A percentile compares a stretch with the other conserved stretches of the same genome.
Conservation (phyloP, 2,329 filamentous ascomycete species). For the Chrysoporthe austroafricana region DNA sequence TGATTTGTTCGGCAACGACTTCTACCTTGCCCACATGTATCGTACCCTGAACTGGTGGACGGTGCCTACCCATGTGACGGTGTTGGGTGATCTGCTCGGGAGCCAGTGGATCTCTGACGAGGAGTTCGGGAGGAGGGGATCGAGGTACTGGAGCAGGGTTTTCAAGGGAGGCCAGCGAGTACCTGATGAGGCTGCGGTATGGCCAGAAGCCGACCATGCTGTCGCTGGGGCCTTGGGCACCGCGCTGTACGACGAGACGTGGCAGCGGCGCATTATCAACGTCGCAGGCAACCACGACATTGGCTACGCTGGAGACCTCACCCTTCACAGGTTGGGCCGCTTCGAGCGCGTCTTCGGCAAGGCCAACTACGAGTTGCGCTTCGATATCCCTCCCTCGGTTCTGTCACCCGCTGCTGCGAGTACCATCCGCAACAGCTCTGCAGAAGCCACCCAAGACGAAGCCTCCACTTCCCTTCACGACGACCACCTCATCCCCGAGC, state of each 20-base stretch:
- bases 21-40: constrained; percentile 92
- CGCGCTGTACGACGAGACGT: constrained; percentile 55
- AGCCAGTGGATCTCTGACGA: constrained; percentile 91
- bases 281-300: constrained; percentile 95
- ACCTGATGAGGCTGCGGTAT: constrained; percentile 55
- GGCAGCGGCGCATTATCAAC: constrained; percentile 82
- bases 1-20: constrained; percentile 92
- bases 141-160: constrained; percentile 79
- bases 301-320: constrained; percentile 92
- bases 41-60: constrained; percentile 83
- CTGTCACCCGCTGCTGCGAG: constrained; percentile 41
- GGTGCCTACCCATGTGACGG: constrained; percentile 81
- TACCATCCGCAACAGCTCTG: constrained; percentile 37
- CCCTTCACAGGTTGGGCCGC: constrained; percentile 70
- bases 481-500: constrained; percentile 61
- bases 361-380: constrained; percentile 88
- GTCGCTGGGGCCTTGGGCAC: constrained; percentile 54
- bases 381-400: constrained; percentile 57
- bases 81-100: constrained; percentile 88
- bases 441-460: neutral
- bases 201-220: constrained; percentile 54
- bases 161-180: constrained; percentile 72
- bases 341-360: constrained; percentile 87
- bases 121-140: constrained; percentile 77
- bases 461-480: constrained; percentile 45